Base-by-base conservation (phyloP, 352 stramenopile species). In the Globisporangium spiculum region DNA sequence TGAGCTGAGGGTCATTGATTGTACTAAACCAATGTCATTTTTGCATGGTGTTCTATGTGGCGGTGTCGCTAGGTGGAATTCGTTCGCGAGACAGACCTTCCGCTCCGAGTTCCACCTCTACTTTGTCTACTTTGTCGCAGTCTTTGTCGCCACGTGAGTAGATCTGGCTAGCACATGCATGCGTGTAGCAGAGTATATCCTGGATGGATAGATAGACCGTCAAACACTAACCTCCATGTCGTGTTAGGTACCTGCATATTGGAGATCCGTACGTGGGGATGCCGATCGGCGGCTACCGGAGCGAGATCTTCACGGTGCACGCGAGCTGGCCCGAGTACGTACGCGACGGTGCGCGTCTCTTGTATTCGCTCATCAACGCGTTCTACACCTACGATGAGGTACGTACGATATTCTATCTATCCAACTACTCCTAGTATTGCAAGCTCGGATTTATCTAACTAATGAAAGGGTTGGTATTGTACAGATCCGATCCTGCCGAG, bases 91-190 rank as follows among this genome's bases (percentile, higher is more conserved):
- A 20, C 72, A 90, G 53, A 88, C 76, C 24, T 93, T 93, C 75
- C 75, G 83, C 0, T 87, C 72, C 5, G 80, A 94, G 41, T 92
- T 94, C 27, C 86, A 90, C 58, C 66, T 93, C 6, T 94, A 94
- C 63, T 86, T 86, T 24, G 67, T 91, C 4, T 94, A 91, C 63
- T 94, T 94, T 63, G 62, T 87, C 27, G 68, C 86, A 0, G 75
- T 92, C 14, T 94, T 94, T 63, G 61, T 91, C 56, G 83, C 84
- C 32, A 94, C 84, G 86, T 94, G 34, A 18, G 78, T 72, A 10
- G 10, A 14, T 7, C 14, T 4, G 8, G 34, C 34, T 48, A 18
- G 14, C 10, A 12, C 34, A 3, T 41, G 34, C 10, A 12, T 41
- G 34, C 34, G 34, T 41, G 34, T 9, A 41, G 34, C 8, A 41